A percentile compares a stretch with the other conserved stretches of the same genome.
phyloP scores from a whole-genome alignment of 768 basidiomycete genomes.

The Termitomyces titanicus region DNA sequence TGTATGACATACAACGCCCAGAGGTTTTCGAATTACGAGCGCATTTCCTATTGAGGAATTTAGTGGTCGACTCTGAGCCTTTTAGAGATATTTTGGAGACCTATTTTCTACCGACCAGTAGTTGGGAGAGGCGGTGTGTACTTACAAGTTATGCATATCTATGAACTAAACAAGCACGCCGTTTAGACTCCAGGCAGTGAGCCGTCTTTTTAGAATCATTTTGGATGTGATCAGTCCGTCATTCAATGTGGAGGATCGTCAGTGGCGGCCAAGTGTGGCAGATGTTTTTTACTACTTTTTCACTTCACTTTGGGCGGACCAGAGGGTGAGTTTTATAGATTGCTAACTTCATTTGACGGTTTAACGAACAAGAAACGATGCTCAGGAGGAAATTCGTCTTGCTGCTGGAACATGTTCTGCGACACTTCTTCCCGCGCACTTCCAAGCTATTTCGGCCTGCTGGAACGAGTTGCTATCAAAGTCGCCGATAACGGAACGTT shows the following conservation, averaged over 20 bases:
- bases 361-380: not conserved
- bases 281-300: slow-evolving; percentile 63
- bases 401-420: slow-evolving; percentile 54
- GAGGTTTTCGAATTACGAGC: slow-evolving; percentile 54
- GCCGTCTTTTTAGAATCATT: slow-evolving; percentile 60
- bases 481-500: slow-evolving; percentile 52
- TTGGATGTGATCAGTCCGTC: slow-evolving; percentile 62
- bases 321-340: slow-evolving; percentile 37
- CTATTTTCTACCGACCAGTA: slow-evolving; percentile 29
- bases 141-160: not conserved
- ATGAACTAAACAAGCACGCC: not conserved
- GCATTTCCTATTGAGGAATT: slow-evolving; percentile 50
- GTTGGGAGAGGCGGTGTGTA: slow-evolving; percentile 52
- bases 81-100: slow-evolving; percentile 48
- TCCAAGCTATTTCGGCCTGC: slow-evolving; percentile 60
- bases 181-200: slow-evolving; percentile 46
- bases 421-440: slow-evolving; percentile 62
- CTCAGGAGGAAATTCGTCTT: slow-evolving; percentile 66
- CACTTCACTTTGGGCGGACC: slow-evolving; percentile 58
- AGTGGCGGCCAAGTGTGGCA: slow-evolving; percentile 62
- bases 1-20: slow-evolving; percentile 58
- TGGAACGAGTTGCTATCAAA: slow-evolving; percentile 62
- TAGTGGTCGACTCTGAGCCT: slow-evolving; percentile 62
- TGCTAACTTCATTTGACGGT: not conserved
- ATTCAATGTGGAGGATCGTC: slow-evolving; percentile 58